These are phyloP conservation scores for Penicillium sp. DNA, from an alignment of 2,329 filamentous ascomycete genomes.

Conservation along the genomic window DNA sequence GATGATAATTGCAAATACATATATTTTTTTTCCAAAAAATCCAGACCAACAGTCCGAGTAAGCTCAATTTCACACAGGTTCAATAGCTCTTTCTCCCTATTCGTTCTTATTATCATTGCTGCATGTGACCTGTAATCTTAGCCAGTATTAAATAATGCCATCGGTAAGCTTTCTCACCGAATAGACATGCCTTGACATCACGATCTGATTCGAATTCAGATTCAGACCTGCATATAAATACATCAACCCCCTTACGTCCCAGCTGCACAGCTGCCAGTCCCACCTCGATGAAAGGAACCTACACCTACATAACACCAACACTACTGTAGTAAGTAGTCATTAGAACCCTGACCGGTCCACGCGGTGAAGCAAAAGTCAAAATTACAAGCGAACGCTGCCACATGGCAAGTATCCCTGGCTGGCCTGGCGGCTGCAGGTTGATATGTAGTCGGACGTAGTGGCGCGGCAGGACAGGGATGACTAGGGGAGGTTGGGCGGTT, in stretches of 20 bases:
- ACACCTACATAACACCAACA: neutral
- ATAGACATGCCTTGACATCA: neutral
- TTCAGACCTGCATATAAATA: neutral
- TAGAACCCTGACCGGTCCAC: neutral
- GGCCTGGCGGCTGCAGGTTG: neutral
- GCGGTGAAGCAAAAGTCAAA: neutral
- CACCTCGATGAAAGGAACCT: neutral
- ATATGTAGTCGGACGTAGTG: neutral
- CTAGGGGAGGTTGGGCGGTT: neutral
- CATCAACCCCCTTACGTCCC: neutral
- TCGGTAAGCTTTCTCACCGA: neutral
- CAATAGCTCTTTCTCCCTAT: neutral
- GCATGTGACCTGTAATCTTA: neutral
- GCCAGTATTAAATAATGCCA: too few relatives aligned
- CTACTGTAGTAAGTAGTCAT: neutral
- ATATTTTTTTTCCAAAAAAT: neutral
- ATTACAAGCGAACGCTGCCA: neutral
- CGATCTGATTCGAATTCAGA: neutral
- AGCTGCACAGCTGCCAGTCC: neutral
- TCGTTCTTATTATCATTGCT: neutral
- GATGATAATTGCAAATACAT: neutral
- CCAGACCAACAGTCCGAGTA: too few relatives aligned
- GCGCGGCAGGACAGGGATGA: neutral
- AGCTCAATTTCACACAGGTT: neutral
- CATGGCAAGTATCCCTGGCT: neutral